Conservation (phyloP, 176 grass and related monocot genomes). For the Zoysia japonica region DNA sequence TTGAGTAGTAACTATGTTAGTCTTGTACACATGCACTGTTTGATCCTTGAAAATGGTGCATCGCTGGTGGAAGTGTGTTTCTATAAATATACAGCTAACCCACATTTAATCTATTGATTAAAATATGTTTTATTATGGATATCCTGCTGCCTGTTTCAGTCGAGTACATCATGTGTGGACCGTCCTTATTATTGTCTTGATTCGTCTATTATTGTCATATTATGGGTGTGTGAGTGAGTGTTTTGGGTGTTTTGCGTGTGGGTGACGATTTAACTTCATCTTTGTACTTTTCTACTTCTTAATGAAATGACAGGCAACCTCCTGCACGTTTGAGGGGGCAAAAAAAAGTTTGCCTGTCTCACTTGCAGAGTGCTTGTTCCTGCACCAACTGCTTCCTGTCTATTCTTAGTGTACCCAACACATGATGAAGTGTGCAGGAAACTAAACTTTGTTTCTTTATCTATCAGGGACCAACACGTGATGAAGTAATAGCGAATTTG, state of each 20-base stretch:
- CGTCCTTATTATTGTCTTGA: too few relatives aligned
- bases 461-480: conserved; percentile 83
- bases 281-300: too few relatives aligned
- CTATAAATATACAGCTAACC: not conserved
- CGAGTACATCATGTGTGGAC: too few relatives aligned
- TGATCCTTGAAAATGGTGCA: not conserved
- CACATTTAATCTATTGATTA: not conserved
- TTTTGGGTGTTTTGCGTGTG: too few relatives aligned
- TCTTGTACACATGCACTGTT: not conserved
- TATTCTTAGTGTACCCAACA: not conserved
- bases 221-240: too few relatives aligned
- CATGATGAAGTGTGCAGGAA: not conserved
- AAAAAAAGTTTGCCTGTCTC: not conserved
- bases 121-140: not conserved
- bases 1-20: not conserved
- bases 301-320: too few relatives aligned
- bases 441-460: conserved; percentile 28
- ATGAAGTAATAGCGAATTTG: conserved; percentile 87
- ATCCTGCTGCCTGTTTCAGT: not conserved
- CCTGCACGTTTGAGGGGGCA: too few relatives aligned
- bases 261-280: too few relatives aligned
- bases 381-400: not conserved
- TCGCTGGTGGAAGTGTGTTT: not conserved
- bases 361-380: not conserved
- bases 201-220: too few relatives aligned